Conservation (phyloP, 495 filamentous ascomycete species). For the Jackrogersella minutella region DNA sequence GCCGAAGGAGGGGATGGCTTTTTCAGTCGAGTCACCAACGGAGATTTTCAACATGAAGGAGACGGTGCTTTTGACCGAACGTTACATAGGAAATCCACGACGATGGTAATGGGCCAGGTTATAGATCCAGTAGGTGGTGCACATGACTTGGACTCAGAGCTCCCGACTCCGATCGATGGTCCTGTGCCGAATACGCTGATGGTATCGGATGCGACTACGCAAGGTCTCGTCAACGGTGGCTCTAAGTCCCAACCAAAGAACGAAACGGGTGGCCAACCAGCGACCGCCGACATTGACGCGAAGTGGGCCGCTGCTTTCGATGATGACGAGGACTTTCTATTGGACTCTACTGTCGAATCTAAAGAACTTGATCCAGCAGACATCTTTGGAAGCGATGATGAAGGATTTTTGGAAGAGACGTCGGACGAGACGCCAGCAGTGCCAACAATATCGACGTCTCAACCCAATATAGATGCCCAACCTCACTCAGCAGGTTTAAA, state of each 20-base stretch:
- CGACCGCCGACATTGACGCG: constrained; percentile 67
- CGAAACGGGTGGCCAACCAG: constrained; percentile 19
- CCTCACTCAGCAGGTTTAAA: constrained; percentile 47
- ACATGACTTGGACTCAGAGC: constrained; percentile 39
- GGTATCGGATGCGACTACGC: constrained; percentile 30
- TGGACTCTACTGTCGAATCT: constrained; percentile 45
- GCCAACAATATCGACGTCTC: constrained; percentile 27
- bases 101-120: constrained; percentile 58
- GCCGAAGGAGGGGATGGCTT: constrained; percentile 61
- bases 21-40: constrained; percentile 53
- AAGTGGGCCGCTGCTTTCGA: constrained; percentile 88
- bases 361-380: constrained; percentile 61
- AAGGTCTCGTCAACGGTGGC: constrained; percentile 36
- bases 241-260: constrained; percentile 42
- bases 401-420: constrained; percentile 73
- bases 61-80: constrained; percentile 35
- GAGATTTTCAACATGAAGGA: constrained; percentile 20
- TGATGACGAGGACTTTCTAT: constrained; percentile 69
- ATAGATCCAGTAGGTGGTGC: constrained; percentile 42
- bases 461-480: constrained; percentile 36
- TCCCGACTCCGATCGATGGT: constrained; percentile 40
- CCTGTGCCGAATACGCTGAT: constrained; percentile 26
- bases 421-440: constrained; percentile 41
- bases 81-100: constrained; percentile 66
- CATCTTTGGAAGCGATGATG: constrained; percentile 74